These are phyloP conservation scores for Scedosporium aurantiacum DNA, from an alignment of 2,329 filamentous ascomycete genomes.

Conservation along the genomic window DNA sequence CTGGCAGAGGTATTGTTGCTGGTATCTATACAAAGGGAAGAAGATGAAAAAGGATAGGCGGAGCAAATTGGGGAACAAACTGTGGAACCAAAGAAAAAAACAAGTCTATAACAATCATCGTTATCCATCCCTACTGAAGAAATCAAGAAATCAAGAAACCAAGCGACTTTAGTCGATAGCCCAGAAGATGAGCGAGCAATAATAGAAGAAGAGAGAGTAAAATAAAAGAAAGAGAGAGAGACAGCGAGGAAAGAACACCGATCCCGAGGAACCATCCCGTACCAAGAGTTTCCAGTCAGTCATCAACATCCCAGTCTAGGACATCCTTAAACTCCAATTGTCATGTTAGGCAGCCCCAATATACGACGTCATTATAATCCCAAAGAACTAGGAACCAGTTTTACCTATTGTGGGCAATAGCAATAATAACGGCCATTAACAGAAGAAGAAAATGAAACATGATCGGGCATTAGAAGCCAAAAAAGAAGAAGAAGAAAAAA, in stretches of 20 bases:
- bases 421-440: not conserved
- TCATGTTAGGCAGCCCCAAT: not conserved
- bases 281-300: not conserved
- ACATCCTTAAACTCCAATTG: conserved; percentile 1
- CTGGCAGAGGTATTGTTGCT: conserved; percentile 1
- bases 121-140: not conserved
- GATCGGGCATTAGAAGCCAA: not conserved
- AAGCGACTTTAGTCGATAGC: not conserved
- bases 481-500: not conserved
- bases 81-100: not conserved
- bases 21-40: conserved; percentile 4
- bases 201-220: not conserved
- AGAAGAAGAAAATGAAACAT: not conserved
- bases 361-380: not conserved
- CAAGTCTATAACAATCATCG: not conserved
- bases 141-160: not conserved
- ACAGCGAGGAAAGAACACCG: not conserved
- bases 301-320: conserved; percentile 1
- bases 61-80: not conserved
- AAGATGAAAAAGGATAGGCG: not conserved
- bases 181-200: not conserved
- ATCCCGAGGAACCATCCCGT: conserved; percentile 1
- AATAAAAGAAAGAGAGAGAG: not conserved
- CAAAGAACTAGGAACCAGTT: not conserved
- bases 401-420: not conserved